Conservation (phyloP, 495 filamentous ascomycete species). For the Aspergillus baeticus region DNA sequence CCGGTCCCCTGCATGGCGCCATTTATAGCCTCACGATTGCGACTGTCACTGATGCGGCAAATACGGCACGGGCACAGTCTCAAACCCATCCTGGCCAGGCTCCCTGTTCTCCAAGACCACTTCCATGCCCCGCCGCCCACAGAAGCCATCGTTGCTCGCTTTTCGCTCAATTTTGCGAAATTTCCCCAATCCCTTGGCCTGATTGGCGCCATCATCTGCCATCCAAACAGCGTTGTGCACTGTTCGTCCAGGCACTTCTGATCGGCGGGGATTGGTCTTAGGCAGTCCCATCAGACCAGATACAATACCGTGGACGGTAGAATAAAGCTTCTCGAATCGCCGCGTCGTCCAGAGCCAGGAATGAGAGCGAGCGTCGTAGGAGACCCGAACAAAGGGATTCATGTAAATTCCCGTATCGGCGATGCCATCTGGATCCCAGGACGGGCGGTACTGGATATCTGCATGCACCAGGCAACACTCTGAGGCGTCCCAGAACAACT, state of each 20-base stretch:
- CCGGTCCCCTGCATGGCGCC: too few relatives aligned
- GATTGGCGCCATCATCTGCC: slow-evolving; percentile 24
- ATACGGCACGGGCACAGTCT: too few relatives aligned
- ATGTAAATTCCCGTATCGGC: slow-evolving; percentile 61
- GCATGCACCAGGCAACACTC: slow-evolving; percentile 80
- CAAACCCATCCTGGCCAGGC: too few relatives aligned
- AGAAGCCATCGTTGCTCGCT: slow-evolving; percentile 59
- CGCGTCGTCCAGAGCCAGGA: slow-evolving; percentile 54
- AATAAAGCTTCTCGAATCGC: slow-evolving; percentile 59
- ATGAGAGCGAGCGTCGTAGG: slow-evolving; percentile 55
- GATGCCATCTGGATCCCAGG: slow-evolving; percentile 36
- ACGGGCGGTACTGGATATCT: slow-evolving; percentile 54
- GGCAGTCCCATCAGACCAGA: slow-evolving; percentile 53
- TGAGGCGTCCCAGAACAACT: slow-evolving; percentile 71
- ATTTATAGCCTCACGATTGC: too few relatives aligned
- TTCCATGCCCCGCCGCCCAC: slow-evolving; percentile 53
- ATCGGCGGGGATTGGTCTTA: slow-evolving; percentile 56
- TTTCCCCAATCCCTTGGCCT: slow-evolving; percentile 37
- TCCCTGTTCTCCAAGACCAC: slow-evolving; percentile 55
- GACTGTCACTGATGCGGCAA: too few relatives aligned
- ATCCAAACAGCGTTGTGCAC: slow-evolving; percentile 57
- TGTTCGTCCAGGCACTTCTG: slow-evolving; percentile 50
- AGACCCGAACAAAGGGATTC: slow-evolving; percentile 69
- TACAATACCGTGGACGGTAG: slow-evolving; percentile 52
- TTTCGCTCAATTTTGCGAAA: too few relatives aligned